These are phyloP conservation scores for Venustampulla echinocandica DNA, from an alignment of 495 filamentous ascomycete species.

Conservation along the genomic window DNA sequence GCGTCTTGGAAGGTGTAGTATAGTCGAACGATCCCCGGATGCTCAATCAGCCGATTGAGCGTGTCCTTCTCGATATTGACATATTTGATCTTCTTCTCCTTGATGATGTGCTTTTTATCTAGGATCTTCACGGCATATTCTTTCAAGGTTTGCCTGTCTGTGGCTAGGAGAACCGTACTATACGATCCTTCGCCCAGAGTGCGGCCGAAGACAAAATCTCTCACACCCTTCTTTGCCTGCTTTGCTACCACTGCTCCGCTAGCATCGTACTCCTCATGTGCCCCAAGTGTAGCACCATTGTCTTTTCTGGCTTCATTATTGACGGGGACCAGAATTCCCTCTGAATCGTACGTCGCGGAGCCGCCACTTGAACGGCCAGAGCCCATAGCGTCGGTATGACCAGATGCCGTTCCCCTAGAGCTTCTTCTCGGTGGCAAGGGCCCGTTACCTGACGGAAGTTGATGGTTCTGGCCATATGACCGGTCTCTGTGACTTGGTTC, in stretches of 20 bases:
- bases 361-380: conserved; percentile 32
- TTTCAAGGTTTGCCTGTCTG: conserved; percentile 87
- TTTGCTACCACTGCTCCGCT: conserved; percentile 74
- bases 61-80: conserved; percentile 99
- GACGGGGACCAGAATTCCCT: conserved; percentile 56
- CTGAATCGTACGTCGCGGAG: conserved; percentile 43
- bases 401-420: conserved; percentile 51
- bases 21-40: conserved; percentile 91
- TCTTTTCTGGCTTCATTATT: conserved; percentile 91
- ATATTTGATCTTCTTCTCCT: conserved; percentile 99
- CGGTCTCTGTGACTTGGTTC: conserved; percentile 65
- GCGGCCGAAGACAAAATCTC: conserved; percentile 91
- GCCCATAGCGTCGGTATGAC: conserved; percentile 25
- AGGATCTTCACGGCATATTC: conserved; percentile 98
- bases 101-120: conserved; percentile 98
- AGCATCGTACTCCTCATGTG: conserved; percentile 71
- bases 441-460: conserved; percentile 44
- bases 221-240: conserved; percentile 90
- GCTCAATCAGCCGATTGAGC: conserved; percentile 88
- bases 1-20: conserved; percentile 99
- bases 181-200: conserved; percentile 95
- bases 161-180: conserved; percentile 91
- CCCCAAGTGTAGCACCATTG: conserved; percentile 71
- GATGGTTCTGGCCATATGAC: conserved; percentile 51
- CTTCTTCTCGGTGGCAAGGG: conserved; percentile 57